These are phyloP conservation scores for Beauveria sp. DNA, from an alignment of 2,329 filamentous ascomycete species.

Conservation along the genomic window DNA sequence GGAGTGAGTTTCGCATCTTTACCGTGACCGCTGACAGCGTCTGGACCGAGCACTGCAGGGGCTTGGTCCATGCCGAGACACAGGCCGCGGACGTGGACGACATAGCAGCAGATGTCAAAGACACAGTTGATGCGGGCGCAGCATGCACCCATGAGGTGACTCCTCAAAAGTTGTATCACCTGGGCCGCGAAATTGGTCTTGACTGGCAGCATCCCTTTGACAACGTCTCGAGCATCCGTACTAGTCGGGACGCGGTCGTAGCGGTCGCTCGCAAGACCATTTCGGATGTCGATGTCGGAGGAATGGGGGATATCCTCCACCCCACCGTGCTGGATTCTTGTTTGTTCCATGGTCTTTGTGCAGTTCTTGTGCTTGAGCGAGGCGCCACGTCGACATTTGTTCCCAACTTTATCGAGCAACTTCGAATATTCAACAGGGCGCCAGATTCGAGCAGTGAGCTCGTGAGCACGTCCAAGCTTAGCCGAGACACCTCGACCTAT, in stretches of 20 bases:
- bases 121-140: neutral
- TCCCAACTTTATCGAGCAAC: neutral
- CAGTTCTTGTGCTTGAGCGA: neutral
- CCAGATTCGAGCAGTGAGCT: neutral
- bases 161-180: neutral
- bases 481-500: neutral
- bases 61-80: neutral
- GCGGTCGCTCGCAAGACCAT: neutral
- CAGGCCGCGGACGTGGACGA: neutral
- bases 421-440: neutral
- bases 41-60: constrained; percentile 13
- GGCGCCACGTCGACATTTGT: neutral
- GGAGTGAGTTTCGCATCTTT: constrained; percentile 14
- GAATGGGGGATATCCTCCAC: neutral
- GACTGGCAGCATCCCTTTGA: constrained; percentile 2
- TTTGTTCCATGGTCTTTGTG: neutral
- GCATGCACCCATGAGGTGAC: neutral
- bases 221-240: neutral
- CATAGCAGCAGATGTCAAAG: neutral
- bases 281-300: neutral
- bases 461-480: neutral
- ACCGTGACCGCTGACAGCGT: neutral
- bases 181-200: neutral
- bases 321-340: neutral
- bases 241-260: neutral